Percentiles rank a stretch among this genome's conserved stretches.
These are phyloP conservation scores for Botryosphaeria dothidea DNA, from an alignment of 2,329 filamentous ascomycete genomes.

Conservation along the genomic window DNA sequence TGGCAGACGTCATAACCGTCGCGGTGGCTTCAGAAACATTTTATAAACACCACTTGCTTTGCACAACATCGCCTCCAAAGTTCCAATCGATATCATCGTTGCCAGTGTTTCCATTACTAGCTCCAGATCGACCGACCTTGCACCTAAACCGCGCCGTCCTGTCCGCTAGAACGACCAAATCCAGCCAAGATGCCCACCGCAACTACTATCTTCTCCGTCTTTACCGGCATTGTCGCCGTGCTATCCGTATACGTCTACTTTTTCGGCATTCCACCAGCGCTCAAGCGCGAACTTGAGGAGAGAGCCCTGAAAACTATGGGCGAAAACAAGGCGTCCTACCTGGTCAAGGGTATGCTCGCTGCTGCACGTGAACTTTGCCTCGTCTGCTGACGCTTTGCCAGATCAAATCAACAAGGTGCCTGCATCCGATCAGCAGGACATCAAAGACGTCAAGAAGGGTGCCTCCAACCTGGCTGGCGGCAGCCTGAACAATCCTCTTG, in stretches of 20 bases:
- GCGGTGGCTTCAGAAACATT: neutral
- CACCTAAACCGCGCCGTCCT: neutral
- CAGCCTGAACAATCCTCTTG: constrained; percentile 36
- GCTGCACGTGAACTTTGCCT: neutral
- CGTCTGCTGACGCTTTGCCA: constrained; percentile 22
- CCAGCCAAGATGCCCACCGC: constrained; percentile 19
- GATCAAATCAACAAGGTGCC: constrained; percentile 42
- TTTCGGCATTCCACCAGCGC: constrained; percentile 49
- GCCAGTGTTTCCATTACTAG: neutral
- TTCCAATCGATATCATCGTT: neutral
- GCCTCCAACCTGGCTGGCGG: constrained; percentile 38
- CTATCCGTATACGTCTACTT: constrained; percentile 45
- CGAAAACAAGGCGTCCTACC: constrained; percentile 51
- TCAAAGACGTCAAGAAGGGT: constrained; percentile 39
- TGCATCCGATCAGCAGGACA: constrained; percentile 38
- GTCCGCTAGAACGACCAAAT: neutral
- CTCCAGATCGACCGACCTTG: neutral
- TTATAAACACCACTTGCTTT: constrained; percentile 3
- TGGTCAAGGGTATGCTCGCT: constrained; percentile 36
- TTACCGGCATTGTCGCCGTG: constrained; percentile 37
- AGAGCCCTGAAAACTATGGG: constrained; percentile 53
- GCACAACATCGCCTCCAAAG: neutral
- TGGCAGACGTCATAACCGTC: constrained; percentile 12
- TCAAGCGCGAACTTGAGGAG: constrained; percentile 49
- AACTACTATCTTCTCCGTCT: constrained; percentile 30